Base-by-base conservation (phyloP, 306 rosid genomes). In the Castanea crenata region DNA sequence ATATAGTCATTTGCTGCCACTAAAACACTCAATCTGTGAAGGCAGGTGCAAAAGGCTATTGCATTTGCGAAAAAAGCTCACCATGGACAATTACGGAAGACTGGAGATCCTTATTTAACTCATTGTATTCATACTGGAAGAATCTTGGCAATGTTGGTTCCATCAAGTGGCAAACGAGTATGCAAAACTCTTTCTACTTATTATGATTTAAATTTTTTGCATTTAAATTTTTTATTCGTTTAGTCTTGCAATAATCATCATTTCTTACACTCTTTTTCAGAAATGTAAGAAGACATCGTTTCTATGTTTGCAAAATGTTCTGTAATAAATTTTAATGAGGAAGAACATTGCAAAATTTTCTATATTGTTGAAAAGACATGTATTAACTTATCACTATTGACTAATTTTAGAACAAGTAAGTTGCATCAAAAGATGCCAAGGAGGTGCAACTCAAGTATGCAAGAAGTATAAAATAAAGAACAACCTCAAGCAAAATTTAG, bases 11-110 rank as follows among this genome's bases (percentile, higher is more conserved):
- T 57, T 78, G 82, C 76, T 79, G 85, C 85, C 82, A 76, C 86
- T 80, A 86, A 88, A 88, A 80, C 80, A 79, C 77, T 85, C 84
- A 71, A 65, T 89, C 80, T 82, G 88, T 90, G 89, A 94, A 94
- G 99, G 97, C 89, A 94, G 99, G 99, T 94, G 91, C 94, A 88
- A 82, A 92, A 94, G 88, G 97, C 95, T 76, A 87, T 94, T 85
- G 91, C 84, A 38, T 92, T 94, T 89, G 93, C 99, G 55, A 92
- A 90, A 79, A 90, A 88, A 81, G 99, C 99, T 63, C 99, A 94
- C 77, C 89, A 81, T 23, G 97, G 99, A 62, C 99, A 94, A 82
- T 25, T 87, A 27, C 91, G 99, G 73, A 92, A 86, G 82, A 94
- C 97, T 2, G 99, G 99, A 73, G 99, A 94, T 70, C 99, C 97